Conservation (phyloP, 768 basidiomycete species). For the Rhodotorula kratochvilovae region DNA sequence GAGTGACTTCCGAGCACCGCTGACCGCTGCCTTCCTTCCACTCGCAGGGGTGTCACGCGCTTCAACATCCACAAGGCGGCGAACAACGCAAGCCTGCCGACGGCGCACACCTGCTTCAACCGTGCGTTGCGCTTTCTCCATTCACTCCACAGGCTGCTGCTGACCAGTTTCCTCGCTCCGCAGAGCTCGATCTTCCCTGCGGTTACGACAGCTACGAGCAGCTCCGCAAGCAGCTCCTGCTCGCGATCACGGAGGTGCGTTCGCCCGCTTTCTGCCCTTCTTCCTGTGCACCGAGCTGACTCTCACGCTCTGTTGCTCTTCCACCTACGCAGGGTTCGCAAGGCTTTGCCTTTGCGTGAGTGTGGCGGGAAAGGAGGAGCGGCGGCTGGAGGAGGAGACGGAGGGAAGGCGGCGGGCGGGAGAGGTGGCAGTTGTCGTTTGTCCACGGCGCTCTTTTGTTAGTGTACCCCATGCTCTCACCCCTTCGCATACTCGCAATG, state of each 20-base stretch:
- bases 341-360: conserved; percentile 77
- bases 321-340: not conserved
- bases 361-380: not conserved
- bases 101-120: conserved; percentile 45
- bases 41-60: conserved; percentile 26
- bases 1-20: not conserved
- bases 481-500: not conserved
- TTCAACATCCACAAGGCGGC: conserved; percentile 39
- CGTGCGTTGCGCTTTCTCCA: conserved; percentile 3
- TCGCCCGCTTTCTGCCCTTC: not conserved
- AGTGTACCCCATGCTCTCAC: too few relatives aligned
- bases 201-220: conserved; percentile 89
- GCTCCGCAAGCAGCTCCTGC: conserved; percentile 78
- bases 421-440: too few relatives aligned
- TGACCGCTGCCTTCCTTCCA: not conserved
- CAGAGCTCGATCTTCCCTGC: conserved; percentile 67
- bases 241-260: conserved; percentile 92
- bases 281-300: not conserved
- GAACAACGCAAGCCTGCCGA: conserved; percentile 15
- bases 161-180: not conserved
- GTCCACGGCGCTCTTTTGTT: not conserved
- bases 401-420: not conserved
- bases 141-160: not conserved
- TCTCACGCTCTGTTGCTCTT: conserved; percentile 50
- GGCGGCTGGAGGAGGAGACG: not conserved